A percentile compares a stretch with the other conserved stretches of the same genome.
phyloP scores from a whole-genome alignment of 768 basidiomycete species.

The Nevesoporus exiguus region DNA sequence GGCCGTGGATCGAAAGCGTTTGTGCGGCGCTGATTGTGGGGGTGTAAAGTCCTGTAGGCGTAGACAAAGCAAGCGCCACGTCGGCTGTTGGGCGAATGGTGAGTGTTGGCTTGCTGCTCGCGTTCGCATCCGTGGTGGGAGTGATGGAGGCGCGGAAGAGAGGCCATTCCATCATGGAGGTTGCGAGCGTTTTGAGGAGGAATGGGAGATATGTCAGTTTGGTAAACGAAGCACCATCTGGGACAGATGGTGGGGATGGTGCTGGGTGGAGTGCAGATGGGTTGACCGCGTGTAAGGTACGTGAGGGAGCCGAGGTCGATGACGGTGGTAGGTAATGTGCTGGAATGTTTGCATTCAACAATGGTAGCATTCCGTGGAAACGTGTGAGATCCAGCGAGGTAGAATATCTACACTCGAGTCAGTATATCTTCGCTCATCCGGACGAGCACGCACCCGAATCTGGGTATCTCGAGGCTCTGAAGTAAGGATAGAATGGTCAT shows the following conservation, averaged over 20 bases:
- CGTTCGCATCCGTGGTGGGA: constrained; percentile 24
- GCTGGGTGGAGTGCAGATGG: constrained; percentile 38
- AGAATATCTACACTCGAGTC: constrained; percentile 50
- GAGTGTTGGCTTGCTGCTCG: constrained; percentile 53
- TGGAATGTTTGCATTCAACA: constrained; percentile 69
- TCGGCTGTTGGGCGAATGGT: constrained; percentile 73
- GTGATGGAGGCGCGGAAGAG: constrained; percentile 76
- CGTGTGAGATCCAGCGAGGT: constrained; percentile 73
- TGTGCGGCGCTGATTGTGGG: constrained; percentile 63
- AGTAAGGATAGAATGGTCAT: background rate
- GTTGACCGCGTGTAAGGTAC: constrained; percentile 30
- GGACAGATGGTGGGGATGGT: constrained; percentile 42
- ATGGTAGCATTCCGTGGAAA: constrained; percentile 58
- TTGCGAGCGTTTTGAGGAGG: constrained; percentile 77
- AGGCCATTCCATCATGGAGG: constrained; percentile 82
- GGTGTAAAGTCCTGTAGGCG: constrained; percentile 79
- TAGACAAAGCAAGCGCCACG: constrained; percentile 73
- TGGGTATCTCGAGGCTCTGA: constrained; percentile 81
- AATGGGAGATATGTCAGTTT: constrained; percentile 80
- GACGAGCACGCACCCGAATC: constrained; percentile 60
- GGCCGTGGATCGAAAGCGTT: constrained; percentile 50
- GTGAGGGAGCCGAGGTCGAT: constrained; percentile 33
- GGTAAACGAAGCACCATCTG: constrained; percentile 52
- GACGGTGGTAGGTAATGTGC: constrained; percentile 43
- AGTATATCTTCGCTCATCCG: background rate